Percentiles rank a stretch among this genome's conserved stretches.
These are phyloP conservation scores for Plasmodium relictum DNA, from an alignment of 169 alveolate species.

Conservation along the genomic window DNA sequence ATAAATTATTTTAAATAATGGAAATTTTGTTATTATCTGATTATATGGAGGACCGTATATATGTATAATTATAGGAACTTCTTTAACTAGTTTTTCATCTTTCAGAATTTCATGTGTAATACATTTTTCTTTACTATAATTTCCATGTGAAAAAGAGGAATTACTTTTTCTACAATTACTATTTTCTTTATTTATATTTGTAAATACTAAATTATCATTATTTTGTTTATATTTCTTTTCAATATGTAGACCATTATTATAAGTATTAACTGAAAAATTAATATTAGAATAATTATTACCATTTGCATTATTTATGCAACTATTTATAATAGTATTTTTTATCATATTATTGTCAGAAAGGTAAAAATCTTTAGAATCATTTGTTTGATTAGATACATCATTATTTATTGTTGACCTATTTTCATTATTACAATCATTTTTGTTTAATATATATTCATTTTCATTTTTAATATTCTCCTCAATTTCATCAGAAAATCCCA, in stretches of 20 bases:
- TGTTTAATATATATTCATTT: background rate
- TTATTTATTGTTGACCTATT: background rate
- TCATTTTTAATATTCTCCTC: background rate
- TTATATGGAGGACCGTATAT: conserved; percentile 76
- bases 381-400: background rate
- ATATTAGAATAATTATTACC: background rate
- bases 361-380: background rate
- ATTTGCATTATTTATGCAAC: background rate
- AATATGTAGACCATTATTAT: background rate
- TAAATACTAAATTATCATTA: background rate
- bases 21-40: conserved; percentile 50
- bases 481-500: background rate
- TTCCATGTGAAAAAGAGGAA: too few species aligned
- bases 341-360: too few species aligned
- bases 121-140: background rate
- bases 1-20: conserved; percentile 18
- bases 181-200: background rate
- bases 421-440: background rate
- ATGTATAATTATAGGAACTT: conserved; percentile 72
- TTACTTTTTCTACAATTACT: background rate
- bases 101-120: conserved; percentile 20
- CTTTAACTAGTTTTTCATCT: conserved; percentile 28
- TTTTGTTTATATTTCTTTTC: conserved; percentile 4
- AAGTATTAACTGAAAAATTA: background rate
- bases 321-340: background rate